Evolutionary conservation across 805 yeast species (phyloP), one percentile per base, ranked within the genome.

Genomic region (Lipomyces spencermartinsiae): DNA sequence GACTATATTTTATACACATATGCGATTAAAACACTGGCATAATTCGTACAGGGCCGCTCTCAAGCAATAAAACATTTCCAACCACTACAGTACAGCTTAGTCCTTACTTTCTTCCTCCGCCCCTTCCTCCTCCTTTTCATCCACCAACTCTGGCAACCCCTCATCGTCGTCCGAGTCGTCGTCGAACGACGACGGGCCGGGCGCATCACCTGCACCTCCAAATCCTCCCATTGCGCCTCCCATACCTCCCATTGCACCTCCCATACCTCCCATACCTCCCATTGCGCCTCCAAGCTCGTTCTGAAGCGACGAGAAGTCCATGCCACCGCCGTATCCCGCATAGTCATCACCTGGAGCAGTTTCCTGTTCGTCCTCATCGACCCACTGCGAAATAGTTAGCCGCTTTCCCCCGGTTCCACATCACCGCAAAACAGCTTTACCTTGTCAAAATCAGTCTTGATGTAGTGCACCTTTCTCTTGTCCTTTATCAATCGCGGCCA

Each of bases 401-500:
- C 46, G 35, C 31, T 14, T 22, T 9, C 8, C 22, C 34, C 14
- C 35, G 4, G 12, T 22, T 2, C 14, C 4, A 57, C 35, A 19
- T 54, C 37, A 29, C 22, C 14, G 25, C 19, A 12, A 9, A 4
- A 63, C 71, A 12, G n/a, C n/a, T n/a, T 19, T 25, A 69, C 72
- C 72, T 65, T 91, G 82, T 93, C 97, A 77, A 94, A 94, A 77
- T 94, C 98, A 14, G 99, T 94, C 83, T 91, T 91, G 78, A 94
- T 86, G 80, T 86, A 91, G 72, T 88, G 92, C 70, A 84, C 86
- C 78, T 89, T 92, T 76, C 85, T 83, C 82, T 93, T 92, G 75
- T 90, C 93, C 81, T 93, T 93, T 65, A 93, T 90, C 78, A 94
- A 85, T 77, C 98, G 87, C 74, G 99, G 98, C 99, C 99, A 94